phyloP scores from a whole-genome alignment of 768 basidiomycete genomes.

The Fomitopsis serialis region DNA sequence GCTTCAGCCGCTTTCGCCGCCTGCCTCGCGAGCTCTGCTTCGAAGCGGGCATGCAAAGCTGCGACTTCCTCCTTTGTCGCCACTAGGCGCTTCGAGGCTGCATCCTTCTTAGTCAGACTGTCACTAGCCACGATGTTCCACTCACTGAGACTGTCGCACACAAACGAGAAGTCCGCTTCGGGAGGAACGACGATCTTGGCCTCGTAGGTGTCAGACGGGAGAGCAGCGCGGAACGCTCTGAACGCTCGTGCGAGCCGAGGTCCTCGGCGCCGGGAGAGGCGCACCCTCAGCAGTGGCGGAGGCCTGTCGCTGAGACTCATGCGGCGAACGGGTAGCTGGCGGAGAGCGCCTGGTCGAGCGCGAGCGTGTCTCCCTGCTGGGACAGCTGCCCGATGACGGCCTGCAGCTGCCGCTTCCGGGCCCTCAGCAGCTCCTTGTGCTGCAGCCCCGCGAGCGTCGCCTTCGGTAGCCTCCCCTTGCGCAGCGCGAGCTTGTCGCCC shows the following conservation, averaged over 20 bases:
- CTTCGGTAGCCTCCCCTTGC: slow-evolving; percentile 44
- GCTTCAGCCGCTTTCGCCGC: slow-evolving; percentile 49
- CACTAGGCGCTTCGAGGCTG: slow-evolving; percentile 69
- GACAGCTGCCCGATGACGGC: slow-evolving; percentile 64
- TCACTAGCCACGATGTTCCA: slow-evolving; percentile 23
- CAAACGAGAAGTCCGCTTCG: slow-evolving; percentile 51
- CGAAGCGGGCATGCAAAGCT: slow-evolving; percentile 60
- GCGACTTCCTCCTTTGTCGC: slow-evolving; percentile 67
- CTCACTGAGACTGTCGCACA: slow-evolving; percentile 68
- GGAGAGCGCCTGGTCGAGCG: slow-evolving; percentile 74
- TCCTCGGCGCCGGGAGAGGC: slow-evolving; percentile 50
- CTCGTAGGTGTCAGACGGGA: slow-evolving; percentile 25
- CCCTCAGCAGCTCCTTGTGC: slow-evolving; percentile 70
- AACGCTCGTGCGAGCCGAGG: slow-evolving; percentile 46
- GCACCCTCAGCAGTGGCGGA: slow-evolving; percentile 30
- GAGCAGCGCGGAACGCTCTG: slow-evolving; percentile 26
- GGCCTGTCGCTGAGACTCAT: slow-evolving; percentile 24
- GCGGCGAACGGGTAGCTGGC: slow-evolving; percentile 35
- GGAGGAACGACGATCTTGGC: slow-evolving; percentile 36
- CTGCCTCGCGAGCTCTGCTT: slow-evolving; percentile 68
- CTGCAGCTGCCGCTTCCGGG: slow-evolving; percentile 64
- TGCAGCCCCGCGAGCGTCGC: slow-evolving; percentile 66
- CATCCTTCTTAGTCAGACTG: slow-evolving; percentile 12
- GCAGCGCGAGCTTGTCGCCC: not conserved
- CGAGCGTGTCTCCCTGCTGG: slow-evolving; percentile 64